Evolutionary conservation across 2,329 filamentous ascomycete genomes (phyloP).

Genomic region (Arachnopeziza araneosa): DNA sequence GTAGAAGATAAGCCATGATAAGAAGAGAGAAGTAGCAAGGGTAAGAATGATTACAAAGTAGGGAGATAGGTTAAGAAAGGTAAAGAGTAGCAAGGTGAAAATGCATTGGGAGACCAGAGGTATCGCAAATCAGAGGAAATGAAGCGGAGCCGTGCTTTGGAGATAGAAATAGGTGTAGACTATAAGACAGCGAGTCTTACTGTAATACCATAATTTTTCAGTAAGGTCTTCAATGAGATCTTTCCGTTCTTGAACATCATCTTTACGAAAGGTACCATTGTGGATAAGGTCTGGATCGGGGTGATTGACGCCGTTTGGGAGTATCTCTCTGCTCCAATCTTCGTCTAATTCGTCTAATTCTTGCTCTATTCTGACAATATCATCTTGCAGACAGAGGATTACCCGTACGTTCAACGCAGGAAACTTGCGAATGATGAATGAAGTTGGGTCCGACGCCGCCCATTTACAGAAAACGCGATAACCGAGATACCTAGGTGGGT

Average conservation of each 20-base stretch:
- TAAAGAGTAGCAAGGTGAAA: neutral
- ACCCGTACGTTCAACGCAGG: conserved; percentile 3
- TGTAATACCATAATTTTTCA: neutral
- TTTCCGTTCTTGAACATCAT: neutral
- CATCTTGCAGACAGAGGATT: conserved; percentile 6
- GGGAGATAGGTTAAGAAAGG: neutral
- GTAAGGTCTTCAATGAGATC: neutral
- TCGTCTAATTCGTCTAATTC: neutral
- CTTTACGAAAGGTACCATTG: conserved; percentile 8
- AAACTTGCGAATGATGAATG: conserved; percentile 6
- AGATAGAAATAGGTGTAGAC: neutral
- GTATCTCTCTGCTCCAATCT: neutral
- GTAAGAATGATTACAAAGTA: neutral
- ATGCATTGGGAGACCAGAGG: no score
- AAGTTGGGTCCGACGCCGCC: conserved; percentile 6
- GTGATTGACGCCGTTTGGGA: neutral
- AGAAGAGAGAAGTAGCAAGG: neutral
- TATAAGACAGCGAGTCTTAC: neutral
- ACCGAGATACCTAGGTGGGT: neutral
- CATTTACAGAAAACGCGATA: conserved; percentile 3
- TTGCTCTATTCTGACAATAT: conserved; percentile 5
- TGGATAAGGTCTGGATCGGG: neutral
- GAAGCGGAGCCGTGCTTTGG: neutral
- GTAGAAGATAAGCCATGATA: neutral
- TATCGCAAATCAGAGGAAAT: no score